Evolutionary conservation across 2,329 filamentous ascomycete genomes (phyloP).

Genomic region (Paracoccidioides lutzii): DNA sequence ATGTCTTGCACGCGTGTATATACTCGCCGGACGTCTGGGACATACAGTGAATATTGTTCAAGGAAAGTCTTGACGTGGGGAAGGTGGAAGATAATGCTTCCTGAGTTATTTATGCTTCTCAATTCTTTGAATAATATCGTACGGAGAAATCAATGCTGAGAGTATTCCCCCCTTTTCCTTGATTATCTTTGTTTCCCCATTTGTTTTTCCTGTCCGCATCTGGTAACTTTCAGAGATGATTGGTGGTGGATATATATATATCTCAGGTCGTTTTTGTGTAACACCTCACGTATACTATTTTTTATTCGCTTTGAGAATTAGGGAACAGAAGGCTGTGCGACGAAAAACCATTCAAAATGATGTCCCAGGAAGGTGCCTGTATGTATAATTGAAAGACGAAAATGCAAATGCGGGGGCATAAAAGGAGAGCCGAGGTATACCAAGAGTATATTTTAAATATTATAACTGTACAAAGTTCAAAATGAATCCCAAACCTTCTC

Average conservation of each 20-base stretch:
- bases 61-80: neutral
- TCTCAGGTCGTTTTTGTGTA: neutral
- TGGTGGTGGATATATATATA: neutral
- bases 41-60: neutral
- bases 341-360: neutral
- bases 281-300: neutral
- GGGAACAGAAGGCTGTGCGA: neutral
- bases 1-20: neutral
- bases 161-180: too few relatives aligned
- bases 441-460: neutral
- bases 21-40: neutral
- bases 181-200: too few relatives aligned
- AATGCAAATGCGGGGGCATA: neutral
- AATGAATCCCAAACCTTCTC: neutral
- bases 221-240: neutral
- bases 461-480: neutral
- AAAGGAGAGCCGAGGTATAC: slow-evolving; percentile 2
- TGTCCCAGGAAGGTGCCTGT: neutral
- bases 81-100: neutral
- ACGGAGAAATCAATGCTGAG: too few relatives aligned
- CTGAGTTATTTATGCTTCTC: neutral
- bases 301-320: neutral
- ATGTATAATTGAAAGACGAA: neutral
- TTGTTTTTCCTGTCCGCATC: neutral
- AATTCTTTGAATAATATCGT: neutral